A percentile compares a stretch with the other conserved stretches of the same genome.
Conservation (phyloP, 2,329 filamentous ascomycete genomes). For the Scytalidium sp. region DNA sequence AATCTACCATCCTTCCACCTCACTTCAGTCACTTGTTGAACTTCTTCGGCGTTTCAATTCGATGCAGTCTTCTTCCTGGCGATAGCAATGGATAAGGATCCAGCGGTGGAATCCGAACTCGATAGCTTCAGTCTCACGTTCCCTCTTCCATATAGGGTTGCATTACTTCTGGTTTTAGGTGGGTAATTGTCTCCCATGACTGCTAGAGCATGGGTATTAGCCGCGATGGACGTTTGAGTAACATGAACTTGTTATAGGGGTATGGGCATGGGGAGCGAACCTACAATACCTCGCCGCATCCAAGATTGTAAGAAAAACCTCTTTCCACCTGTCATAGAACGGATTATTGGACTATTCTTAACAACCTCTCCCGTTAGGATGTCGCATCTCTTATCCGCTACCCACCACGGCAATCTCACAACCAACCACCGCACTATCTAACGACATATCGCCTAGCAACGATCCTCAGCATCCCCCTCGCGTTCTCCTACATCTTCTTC, state of each 20-base stretch:
- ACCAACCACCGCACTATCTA: constrained; percentile 71
- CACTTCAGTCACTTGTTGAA: constrained; percentile 23
- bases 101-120: constrained; percentile 65
- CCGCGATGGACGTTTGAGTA: constrained; percentile 8
- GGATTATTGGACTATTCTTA: constrained; percentile 4
- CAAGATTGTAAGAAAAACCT: constrained; percentile 60
- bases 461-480: constrained; percentile 69
- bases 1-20: background rate
- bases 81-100: constrained; percentile 67
- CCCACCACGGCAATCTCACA: constrained; percentile 64
- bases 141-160: constrained; percentile 85
- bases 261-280: constrained; percentile 95
- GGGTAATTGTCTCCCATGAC: constrained; percentile 23
- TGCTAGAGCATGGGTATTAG: constrained; percentile 3
- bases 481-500: constrained; percentile 72
- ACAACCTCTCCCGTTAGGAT: constrained; percentile 52
- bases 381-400: constrained; percentile 85
- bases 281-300: constrained; percentile 78
- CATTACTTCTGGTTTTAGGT: constrained; percentile 83
- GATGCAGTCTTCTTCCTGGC: constrained; percentile 21
- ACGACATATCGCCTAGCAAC: constrained; percentile 85
- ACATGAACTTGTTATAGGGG: constrained; percentile 57
- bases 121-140: constrained; percentile 86
- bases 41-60: constrained; percentile 6
- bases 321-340: background rate